Conservation (phyloP, 208 protist genomes). For the Trypanosoma rangeli region DNA sequence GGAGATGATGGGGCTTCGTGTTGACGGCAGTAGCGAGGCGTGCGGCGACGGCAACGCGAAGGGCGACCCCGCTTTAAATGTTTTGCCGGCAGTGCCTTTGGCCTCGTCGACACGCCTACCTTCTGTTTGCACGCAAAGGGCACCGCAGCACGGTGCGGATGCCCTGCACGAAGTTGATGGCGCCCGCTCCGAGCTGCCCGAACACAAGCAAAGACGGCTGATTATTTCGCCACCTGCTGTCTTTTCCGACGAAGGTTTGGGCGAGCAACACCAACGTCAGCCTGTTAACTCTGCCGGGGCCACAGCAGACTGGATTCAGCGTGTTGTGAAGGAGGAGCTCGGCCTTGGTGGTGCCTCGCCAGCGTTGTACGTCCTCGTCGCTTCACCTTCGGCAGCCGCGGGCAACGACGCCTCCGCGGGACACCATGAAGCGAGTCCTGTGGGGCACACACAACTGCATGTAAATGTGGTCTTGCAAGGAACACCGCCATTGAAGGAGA, state of each 20-base stretch:
- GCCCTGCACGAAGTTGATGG: not conserved
- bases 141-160: not conserved
- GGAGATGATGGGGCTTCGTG: not conserved
- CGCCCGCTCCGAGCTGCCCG: not conserved
- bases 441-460: not conserved
- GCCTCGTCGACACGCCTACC: constrained; percentile 7
- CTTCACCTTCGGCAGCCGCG: not conserved
- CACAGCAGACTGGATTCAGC: not conserved
- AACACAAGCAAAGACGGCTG: not conserved
- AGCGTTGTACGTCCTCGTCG: not conserved
- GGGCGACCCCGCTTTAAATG: not conserved
- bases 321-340: not conserved
- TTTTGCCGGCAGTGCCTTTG: not conserved
- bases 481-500: not conserved
- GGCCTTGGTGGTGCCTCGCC: not conserved
- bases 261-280: no score
- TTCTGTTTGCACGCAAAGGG: not conserved
- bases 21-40: not conserved
- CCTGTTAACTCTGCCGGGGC: not conserved
- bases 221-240: not conserved
- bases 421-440: not conserved
- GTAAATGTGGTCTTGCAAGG: not conserved
- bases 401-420: not conserved
- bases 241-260: not conserved
- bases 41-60: not conserved